phyloP scores from a whole-genome alignment of 176 grass and related monocot species.

The Oropetium thomaeum region DNA sequence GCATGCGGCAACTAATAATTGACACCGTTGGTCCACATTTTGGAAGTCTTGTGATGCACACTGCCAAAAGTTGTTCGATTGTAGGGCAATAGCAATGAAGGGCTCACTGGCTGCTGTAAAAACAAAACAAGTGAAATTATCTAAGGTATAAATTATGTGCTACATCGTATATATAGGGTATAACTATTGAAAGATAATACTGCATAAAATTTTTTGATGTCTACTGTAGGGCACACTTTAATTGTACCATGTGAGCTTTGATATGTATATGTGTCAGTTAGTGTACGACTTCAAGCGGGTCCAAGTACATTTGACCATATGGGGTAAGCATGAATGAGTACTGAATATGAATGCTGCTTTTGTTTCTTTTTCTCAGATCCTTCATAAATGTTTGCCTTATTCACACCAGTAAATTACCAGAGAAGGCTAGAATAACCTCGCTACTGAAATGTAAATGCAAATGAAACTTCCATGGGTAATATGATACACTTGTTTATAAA shows the following conservation, averaged over 20 bases:
- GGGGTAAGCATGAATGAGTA: not conserved
- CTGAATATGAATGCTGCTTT: not conserved
- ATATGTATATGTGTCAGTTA: not conserved
- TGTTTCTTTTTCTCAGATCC: constrained; percentile 1
- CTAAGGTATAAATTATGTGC: not conserved
- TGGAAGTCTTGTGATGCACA: constrained; percentile 14
- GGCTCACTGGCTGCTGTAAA: not conserved
- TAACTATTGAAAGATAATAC: not conserved
- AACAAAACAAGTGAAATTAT: constrained; percentile 1
- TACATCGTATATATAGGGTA: not conserved
- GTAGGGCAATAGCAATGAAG: not conserved
- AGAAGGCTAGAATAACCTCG: not conserved
- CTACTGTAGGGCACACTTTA: not conserved
- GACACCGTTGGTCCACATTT: constrained; percentile 15
- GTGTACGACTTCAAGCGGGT: not conserved
- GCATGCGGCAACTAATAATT: constrained; percentile 24
- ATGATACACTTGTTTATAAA: not conserved
- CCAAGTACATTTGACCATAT: not conserved
- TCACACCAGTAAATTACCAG: not conserved
- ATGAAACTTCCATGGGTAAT: not conserved
- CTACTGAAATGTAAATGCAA: not conserved
- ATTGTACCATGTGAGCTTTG: not conserved
- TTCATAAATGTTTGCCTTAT: not conserved
- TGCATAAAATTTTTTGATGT: not conserved
- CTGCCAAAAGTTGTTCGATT: not conserved